Evolutionary conservation across 805 yeast genomes (phyloP).

Genomic region (Candida nitratophila): DNA sequence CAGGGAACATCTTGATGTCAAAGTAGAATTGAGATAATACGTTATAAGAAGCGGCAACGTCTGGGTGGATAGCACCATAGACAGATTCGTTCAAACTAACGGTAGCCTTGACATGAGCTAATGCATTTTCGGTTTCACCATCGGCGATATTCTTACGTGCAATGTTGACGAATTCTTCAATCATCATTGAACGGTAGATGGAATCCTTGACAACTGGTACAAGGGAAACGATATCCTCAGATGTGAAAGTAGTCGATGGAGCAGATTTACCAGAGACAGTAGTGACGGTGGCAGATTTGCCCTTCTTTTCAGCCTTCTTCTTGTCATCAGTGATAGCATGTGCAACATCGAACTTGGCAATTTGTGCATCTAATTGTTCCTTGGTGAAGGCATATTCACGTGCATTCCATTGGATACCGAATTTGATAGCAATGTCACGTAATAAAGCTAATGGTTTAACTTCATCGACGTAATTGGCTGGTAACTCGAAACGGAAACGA

Average conservation of each 20-base stretch:
- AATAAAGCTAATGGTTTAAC: constrained; percentile 35
- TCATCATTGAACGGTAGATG: constrained; percentile 53
- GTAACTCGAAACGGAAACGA: constrained; percentile 60
- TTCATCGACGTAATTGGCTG: constrained; percentile 38
- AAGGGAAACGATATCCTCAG: constrained; percentile 60
- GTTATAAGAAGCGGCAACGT: constrained; percentile 65
- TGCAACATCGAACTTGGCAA: constrained; percentile 22
- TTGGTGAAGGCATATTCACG: constrained; percentile 41
- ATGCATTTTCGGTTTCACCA: constrained; percentile 45
- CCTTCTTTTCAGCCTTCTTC: constrained; percentile 28
- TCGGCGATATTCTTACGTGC: constrained; percentile 36
- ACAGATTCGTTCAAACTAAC: constrained; percentile 72
- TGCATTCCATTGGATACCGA: constrained; percentile 81
- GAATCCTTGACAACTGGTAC: constrained; percentile 75
- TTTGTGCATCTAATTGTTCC: constrained; percentile 29
- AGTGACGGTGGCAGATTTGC: constrained; percentile 24
- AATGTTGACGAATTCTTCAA: constrained; percentile 69
- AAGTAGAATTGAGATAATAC: constrained; percentile 60
- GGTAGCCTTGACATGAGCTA: constrained; percentile 61
- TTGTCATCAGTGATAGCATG: constrained; percentile 14
- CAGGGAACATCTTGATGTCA: constrained; percentile 46
- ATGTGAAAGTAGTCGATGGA: constrained; percentile 36
- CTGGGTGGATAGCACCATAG: constrained; percentile 74
- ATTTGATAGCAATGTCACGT: constrained; percentile 66
- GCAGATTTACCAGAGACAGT: constrained; percentile 7